Conservation (phyloP, 768 basidiomycete genomes). For the Hygrophorus pudorinus region DNA sequence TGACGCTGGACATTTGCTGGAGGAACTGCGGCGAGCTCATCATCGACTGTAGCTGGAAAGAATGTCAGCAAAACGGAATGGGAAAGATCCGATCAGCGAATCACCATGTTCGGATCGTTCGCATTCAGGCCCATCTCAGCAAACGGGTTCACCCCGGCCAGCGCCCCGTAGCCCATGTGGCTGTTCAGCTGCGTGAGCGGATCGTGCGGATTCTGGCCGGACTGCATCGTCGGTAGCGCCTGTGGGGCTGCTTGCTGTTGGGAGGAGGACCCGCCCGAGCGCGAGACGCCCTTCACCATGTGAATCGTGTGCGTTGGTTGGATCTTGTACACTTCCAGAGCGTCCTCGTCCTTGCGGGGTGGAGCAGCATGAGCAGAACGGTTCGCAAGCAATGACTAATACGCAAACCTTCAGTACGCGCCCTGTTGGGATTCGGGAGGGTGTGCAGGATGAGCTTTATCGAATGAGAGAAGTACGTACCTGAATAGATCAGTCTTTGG, state of each 20-base stretch:
- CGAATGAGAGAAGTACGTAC: too few relatives aligned
- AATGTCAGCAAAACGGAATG: neutral
- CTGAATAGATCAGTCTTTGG: slow-evolving; percentile 90
- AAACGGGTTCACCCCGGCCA: slow-evolving; percentile 90
- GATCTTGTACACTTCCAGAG: slow-evolving; percentile 80
- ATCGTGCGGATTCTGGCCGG: slow-evolving; percentile 83
- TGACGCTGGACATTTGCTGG: slow-evolving; percentile 77
- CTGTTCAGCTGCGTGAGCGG: slow-evolving; percentile 79
- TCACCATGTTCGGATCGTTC: slow-evolving; percentile 90
- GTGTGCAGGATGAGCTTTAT: too few relatives aligned
- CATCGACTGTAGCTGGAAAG: slow-evolving; percentile 64
- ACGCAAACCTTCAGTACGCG: slow-evolving; percentile 58
- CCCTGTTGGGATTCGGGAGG: slow-evolving; percentile 26
- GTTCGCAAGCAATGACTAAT: slow-evolving; percentile 1
- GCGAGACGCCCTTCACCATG: slow-evolving; percentile 82
- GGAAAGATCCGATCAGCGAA: slow-evolving; percentile 14
- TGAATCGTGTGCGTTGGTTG: slow-evolving; percentile 82
- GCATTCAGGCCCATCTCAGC: slow-evolving; percentile 82
- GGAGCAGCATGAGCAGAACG: neutral
- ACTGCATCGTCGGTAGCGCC: slow-evolving; percentile 75
- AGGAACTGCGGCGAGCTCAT: slow-evolving; percentile 79
- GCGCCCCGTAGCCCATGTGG: slow-evolving; percentile 64
- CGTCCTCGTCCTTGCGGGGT: slow-evolving; percentile 63
- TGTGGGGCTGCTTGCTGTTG: slow-evolving; percentile 36
- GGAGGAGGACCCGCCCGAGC: slow-evolving; percentile 33